Conservation (phyloP, 2,329 filamentous ascomycete genomes). For the Epichloe sp. region DNA sequence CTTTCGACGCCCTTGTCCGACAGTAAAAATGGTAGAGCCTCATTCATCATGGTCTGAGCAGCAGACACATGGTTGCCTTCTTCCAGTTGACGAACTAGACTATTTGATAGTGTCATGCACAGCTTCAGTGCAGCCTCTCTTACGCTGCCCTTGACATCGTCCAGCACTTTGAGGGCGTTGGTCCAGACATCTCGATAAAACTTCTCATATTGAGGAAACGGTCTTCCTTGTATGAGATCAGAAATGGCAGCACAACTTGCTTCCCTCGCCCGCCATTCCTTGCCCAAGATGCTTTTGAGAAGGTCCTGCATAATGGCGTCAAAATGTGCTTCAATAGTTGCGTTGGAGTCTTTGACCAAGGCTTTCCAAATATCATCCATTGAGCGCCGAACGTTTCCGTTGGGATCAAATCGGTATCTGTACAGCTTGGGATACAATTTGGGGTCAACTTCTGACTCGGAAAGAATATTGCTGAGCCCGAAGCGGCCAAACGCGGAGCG, state of each 20-base stretch:
- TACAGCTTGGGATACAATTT: conserved; percentile 93
- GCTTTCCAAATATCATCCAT: conserved; percentile 99
- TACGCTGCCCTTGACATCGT: conserved; percentile 91
- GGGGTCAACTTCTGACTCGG: conserved; percentile 75
- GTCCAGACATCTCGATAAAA: conserved; percentile 80
- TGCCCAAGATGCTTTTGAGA: conserved; percentile 71
- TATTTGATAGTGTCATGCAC: conserved; percentile 72
- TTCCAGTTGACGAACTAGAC: conserved; percentile 74
- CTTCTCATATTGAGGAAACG: conserved; percentile 63
- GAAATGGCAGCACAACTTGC: conserved; percentile 84
- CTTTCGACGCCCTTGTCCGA: conserved; percentile 84
- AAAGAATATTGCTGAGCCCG: conserved; percentile 81
- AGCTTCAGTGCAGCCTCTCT: conserved; percentile 67
- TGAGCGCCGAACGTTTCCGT: conserved; percentile 78
- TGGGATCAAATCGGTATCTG: conserved; percentile 90
- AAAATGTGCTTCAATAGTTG: conserved; percentile 69
- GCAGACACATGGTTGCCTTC: conserved; percentile 58
- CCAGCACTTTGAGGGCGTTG: conserved; percentile 76
- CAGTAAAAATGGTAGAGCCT: conserved; percentile 81
- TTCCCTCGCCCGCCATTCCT: conserved; percentile 87
- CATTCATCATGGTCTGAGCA: conserved; percentile 66
- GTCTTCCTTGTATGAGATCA: conserved; percentile 73
- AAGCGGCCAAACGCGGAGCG: conserved; percentile 91
- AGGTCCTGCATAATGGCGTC: conserved; percentile 82
- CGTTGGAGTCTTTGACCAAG: conserved; percentile 75